These are phyloP conservation scores for Apiospora marii DNA, from an alignment of 2,329 filamentous ascomycete species.

Conservation along the genomic window DNA sequence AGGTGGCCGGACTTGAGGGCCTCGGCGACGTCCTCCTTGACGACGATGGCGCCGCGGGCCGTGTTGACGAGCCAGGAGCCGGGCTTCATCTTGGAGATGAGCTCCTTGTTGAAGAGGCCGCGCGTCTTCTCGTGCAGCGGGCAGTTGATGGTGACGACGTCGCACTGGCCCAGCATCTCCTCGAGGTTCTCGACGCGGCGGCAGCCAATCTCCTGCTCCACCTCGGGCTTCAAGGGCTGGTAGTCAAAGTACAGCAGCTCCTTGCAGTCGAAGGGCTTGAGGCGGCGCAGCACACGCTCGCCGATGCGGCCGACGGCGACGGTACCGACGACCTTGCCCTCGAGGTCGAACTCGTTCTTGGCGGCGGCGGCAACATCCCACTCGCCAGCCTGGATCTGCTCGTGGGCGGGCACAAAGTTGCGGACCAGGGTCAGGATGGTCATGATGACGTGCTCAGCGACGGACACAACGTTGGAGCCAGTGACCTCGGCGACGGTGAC, in stretches of 20 bases:
- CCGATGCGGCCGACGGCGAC: conserved; percentile 97
- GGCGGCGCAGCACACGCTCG: conserved; percentile 93
- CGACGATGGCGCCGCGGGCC: conserved; percentile 96
- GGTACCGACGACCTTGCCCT: conserved; percentile 97
- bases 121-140: conserved; percentile 97
- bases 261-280: conserved; percentile 99
- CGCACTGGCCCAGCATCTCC: conserved; percentile 93
- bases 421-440: conserved; percentile 95
- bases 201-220: conserved; percentile 95
- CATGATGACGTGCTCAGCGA: conserved; percentile 99
- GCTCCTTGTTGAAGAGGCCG: conserved; percentile 97
- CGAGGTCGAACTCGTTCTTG: conserved; percentile 98
- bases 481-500: conserved; percentile 98
- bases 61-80: conserved; percentile 98
- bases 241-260: conserved; percentile 99
- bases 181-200: conserved; percentile 87
- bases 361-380: conserved; percentile 96
- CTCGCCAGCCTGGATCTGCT: conserved; percentile 86
- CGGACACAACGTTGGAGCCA: conserved; percentile 97
- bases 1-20: conserved; percentile 92
- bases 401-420: conserved; percentile 98
- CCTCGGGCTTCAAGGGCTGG: conserved; percentile 86
- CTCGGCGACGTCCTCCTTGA: conserved; percentile 98
- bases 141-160: conserved; percentile 99
- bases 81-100: conserved; percentile 99